Evolutionary conservation across 768 basidiomycete genomes (phyloP).

Genomic region (Pholiota molesta): DNA sequence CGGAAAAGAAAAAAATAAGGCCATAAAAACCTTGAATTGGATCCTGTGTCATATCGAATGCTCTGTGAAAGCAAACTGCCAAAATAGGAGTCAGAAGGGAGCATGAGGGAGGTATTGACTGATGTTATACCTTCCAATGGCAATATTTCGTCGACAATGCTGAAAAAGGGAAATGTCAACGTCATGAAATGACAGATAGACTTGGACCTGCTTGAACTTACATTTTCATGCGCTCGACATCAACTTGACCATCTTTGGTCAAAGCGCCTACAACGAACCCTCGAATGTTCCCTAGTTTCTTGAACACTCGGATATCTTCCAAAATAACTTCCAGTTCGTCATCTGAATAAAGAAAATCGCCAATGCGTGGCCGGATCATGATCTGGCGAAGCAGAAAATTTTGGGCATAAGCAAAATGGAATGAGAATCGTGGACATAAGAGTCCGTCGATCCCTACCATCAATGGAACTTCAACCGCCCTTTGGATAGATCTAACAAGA

Average conservation of each 20-base stretch:
- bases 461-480: slow-evolving; percentile 52
- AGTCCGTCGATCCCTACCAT: slow-evolving; percentile 52
- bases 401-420: no score
- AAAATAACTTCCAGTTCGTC: slow-evolving; percentile 73
- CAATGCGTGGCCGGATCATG: slow-evolving; percentile 80
- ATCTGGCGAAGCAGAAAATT: slow-evolving; percentile 41
- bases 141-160: slow-evolving; percentile 57
- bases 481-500: slow-evolving; percentile 60
- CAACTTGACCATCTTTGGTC: slow-evolving; percentile 56
- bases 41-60: slow-evolving; percentile 73
- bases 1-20: not conserved
- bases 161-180: slow-evolving; percentile 23
- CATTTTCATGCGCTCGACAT: slow-evolving; percentile 59
- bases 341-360: slow-evolving; percentile 77
- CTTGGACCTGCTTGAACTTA: slow-evolving; percentile 41
- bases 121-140: slow-evolving; percentile 60
- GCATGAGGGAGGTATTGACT: not conserved
- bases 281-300: slow-evolving; percentile 48
- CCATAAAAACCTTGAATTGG: slow-evolving; percentile 48
- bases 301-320: slow-evolving; percentile 70
- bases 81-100: slow-evolving; percentile 4
- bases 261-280: slow-evolving; percentile 75
- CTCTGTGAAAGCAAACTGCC: slow-evolving; percentile 78
- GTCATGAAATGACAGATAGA: not conserved
- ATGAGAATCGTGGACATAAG: not conserved